Conservation (phyloP, 306 rosid species). For the Pyrus communis region DNA sequence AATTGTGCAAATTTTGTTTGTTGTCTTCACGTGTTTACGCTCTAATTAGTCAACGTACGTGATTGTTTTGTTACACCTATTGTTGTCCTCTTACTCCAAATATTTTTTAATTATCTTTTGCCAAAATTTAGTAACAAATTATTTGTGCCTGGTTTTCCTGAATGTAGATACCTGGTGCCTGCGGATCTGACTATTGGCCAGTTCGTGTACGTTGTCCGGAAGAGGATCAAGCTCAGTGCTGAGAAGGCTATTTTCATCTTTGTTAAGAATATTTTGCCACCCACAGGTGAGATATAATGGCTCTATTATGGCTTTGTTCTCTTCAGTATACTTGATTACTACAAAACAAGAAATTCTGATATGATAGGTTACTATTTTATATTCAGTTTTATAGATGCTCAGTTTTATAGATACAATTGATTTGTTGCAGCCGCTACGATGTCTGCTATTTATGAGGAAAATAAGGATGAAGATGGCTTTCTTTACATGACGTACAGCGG, state of each 20-base stretch:
- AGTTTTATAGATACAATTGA: not conserved
- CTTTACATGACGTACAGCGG: conserved; percentile 57
- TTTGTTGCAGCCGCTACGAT: conserved; percentile 44
- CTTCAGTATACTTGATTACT: not conserved
- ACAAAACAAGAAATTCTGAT: not conserved
- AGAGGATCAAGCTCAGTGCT: conserved; percentile 52
- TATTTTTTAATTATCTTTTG: not conserved
- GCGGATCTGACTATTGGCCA: conserved; percentile 55
- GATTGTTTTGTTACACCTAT: not conserved
- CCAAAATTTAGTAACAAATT: not conserved
- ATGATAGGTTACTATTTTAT: not conserved
- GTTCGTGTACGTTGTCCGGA: conserved; percentile 55
- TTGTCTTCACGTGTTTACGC: not conserved
- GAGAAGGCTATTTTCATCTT: conserved; percentile 58
- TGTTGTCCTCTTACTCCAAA: not conserved
- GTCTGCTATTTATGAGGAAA: conserved; percentile 45
- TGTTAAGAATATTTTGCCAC: conserved; percentile 50
- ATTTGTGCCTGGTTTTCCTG: not conserved
- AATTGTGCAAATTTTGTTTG: not conserved
- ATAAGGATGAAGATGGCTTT: conserved; percentile 61
- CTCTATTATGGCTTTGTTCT: not conserved
- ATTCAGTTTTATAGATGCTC: not conserved
- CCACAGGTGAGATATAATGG: conserved; percentile 28
- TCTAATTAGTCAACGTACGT: not conserved
- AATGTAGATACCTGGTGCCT: conserved; percentile 51